Conservation (phyloP, 2,329 filamentous ascomycete genomes). For the Eurotiales sp. region DNA sequence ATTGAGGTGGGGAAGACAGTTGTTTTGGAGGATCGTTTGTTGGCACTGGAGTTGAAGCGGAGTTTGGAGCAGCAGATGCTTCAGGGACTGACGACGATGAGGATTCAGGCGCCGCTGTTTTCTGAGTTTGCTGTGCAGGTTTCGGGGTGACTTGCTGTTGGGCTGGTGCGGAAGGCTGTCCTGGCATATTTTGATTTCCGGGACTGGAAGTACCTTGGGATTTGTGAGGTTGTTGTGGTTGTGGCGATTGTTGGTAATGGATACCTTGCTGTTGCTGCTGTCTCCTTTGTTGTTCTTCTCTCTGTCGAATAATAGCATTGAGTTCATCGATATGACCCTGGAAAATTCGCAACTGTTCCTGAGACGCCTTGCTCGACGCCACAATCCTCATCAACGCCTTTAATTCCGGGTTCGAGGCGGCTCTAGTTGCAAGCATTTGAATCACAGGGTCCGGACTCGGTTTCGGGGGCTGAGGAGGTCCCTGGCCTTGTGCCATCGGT, state of each 20-base stretch:
- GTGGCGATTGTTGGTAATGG: constrained; percentile 13
- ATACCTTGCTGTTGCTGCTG: constrained; percentile 25
- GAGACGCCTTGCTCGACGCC: constrained; percentile 47
- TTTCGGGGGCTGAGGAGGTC: constrained; percentile 35
- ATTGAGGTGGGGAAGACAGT: constrained; percentile 9
- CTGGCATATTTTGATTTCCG: too few relatives aligned
- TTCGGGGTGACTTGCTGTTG: background rate
- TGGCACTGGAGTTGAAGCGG: constrained; percentile 3
- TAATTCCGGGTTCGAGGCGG: constrained; percentile 46
- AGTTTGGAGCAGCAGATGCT: constrained; percentile 3
- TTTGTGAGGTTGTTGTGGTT: constrained; percentile 16
- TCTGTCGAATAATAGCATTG: constrained; percentile 46
- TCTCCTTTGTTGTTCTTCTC: constrained; percentile 37
- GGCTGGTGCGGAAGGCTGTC: background rate
- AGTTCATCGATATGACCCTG: constrained; percentile 51
- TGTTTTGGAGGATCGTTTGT: background rate
- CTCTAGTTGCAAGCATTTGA: constrained; percentile 50
- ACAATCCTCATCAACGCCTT: constrained; percentile 51
- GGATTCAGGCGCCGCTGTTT: background rate
- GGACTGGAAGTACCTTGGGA: constrained; percentile 6
- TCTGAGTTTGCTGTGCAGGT: constrained; percentile 1
- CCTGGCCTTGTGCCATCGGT: constrained; percentile 23
- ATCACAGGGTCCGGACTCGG: constrained; percentile 49
- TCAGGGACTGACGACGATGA: constrained; percentile 7
- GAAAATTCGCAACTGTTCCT: constrained; percentile 48